Percentiles rank a stretch among this genome's conserved stretches.
Evolutionary conservation across 2,329 filamentous ascomycete species (phyloP).

Genomic region (Thermochaetoides dissita): DNA sequence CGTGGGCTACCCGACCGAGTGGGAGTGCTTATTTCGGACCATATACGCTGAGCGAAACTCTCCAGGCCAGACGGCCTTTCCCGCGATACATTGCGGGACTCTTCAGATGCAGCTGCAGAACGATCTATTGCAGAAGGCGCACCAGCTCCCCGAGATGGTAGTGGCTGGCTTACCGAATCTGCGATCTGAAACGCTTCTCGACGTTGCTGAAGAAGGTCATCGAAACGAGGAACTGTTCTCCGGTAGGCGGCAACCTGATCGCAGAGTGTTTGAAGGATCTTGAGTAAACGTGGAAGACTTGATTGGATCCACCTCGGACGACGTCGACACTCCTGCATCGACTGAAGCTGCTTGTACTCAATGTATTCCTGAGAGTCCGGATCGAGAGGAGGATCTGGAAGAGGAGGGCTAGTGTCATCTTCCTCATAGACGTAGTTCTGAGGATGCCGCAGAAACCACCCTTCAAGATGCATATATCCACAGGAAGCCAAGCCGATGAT

Average conservation of each 20-base stretch:
- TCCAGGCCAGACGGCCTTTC: conserved; percentile 42
- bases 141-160: conserved; percentile 7
- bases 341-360: conserved; percentile 31
- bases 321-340: conserved; percentile 37
- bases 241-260: conserved; percentile 50
- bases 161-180: conserved; percentile 27
- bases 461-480: conserved; percentile 70
- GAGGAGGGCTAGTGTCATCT: conserved; percentile 26
- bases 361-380: conserved; percentile 26
- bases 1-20: conserved; percentile 36
- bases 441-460: conserved; percentile 74
- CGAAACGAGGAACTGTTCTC: conserved; percentile 54
- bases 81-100: conserved; percentile 36
- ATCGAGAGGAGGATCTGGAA: conserved; percentile 26
- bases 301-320: conserved; percentile 38
- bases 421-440: conserved; percentile 45
- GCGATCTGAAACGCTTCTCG: conserved; percentile 51
- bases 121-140: too few relatives aligned
- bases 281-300: conserved; percentile 39
- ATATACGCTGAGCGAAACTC: conserved; percentile 46
- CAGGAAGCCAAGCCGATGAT: conserved; percentile 74
- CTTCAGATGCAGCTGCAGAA: conserved; percentile 19
- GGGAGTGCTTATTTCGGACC: conserved; percentile 44
- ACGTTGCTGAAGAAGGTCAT: conserved; percentile 53
- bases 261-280: conserved; percentile 44